phyloP scores from a whole-genome alignment of 164 flowering plant species.

The Akebia trifoliata region DNA sequence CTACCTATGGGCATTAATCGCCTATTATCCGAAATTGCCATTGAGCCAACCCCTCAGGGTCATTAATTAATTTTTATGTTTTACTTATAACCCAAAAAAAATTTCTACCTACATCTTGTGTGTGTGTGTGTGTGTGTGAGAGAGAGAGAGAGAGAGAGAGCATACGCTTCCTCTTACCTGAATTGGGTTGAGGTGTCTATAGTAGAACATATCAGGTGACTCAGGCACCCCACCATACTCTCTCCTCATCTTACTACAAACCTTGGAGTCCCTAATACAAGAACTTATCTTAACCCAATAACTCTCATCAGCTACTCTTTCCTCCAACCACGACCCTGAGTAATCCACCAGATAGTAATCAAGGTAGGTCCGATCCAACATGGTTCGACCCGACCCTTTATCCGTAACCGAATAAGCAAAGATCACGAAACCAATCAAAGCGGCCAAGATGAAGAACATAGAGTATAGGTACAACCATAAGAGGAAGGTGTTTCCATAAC shows the following conservation, averaged over 20 bases:
- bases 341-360: constrained; percentile 76
- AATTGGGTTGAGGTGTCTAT: constrained; percentile 55
- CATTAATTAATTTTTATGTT: no score
- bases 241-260: constrained; percentile 46
- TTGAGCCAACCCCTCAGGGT: no score
- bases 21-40: no score
- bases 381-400: constrained; percentile 64
- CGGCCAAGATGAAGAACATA: constrained; percentile 74
- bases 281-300: constrained; percentile 76
- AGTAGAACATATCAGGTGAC: constrained; percentile 53
- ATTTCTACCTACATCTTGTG: no score
- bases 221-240: constrained; percentile 49
- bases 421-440: constrained; percentile 66
- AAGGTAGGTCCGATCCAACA: constrained; percentile 38
- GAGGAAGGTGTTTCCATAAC: constrained; percentile 75
- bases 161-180: constrained; percentile 39
- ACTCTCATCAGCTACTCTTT: constrained; percentile 42
- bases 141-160: neutral
- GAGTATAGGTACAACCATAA: constrained; percentile 65
- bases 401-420: constrained; percentile 82
- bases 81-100: no score
- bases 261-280: constrained; percentile 63
- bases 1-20: no score
- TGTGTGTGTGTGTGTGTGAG: no score
- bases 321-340: constrained; percentile 85